Conservation (phyloP, 2,329 filamentous ascomycete genomes). For the Pseudogymnoascus sp. region DNA sequence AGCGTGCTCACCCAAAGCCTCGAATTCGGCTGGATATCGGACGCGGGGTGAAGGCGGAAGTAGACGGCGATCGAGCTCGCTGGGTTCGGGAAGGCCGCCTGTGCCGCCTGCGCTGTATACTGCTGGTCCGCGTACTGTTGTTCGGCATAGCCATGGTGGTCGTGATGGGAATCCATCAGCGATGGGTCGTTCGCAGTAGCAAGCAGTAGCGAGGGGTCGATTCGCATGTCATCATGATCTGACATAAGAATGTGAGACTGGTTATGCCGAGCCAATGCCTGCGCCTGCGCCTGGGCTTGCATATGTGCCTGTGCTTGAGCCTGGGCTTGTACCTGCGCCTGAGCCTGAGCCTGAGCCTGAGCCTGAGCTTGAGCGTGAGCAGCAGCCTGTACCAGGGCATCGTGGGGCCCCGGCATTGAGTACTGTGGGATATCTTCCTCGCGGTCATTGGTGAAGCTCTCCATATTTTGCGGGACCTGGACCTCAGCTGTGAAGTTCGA, state of each 20-base stretch:
- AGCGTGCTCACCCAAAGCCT: constrained; percentile 62
- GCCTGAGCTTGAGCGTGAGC: constrained; percentile 22
- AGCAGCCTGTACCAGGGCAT: constrained; percentile 25
- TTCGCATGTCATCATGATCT: constrained; percentile 47
- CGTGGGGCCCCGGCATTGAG: constrained; percentile 9
- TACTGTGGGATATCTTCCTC: constrained; percentile 2
- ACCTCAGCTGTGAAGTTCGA: constrained; percentile 29
- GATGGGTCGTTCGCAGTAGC: constrained; percentile 35
- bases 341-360: constrained; percentile 16
- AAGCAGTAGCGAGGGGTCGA: constrained; percentile 53
- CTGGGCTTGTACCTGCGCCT: constrained; percentile 9
- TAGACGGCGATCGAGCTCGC: constrained; percentile 49
- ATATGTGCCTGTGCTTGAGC: constrained; percentile 10
- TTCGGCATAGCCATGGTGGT: constrained; percentile 21
- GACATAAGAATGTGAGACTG: constrained; percentile 19
- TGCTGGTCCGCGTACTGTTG: constrained; percentile 25
- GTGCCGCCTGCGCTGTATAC: constrained; percentile 33
- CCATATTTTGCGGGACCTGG: constrained; percentile 11
- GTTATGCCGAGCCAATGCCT: constrained; percentile 14
- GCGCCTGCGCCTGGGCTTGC: constrained; percentile 16
- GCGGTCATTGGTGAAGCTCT: background rate
- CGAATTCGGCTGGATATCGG: constrained; percentile 41
- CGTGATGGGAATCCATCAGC: constrained; percentile 29
- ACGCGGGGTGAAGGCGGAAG: constrained; percentile 60
- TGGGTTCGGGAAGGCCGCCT: constrained; percentile 28